Base-by-base conservation (phyloP, 345 rosid species). In the Schrenkiella parvula region DNA sequence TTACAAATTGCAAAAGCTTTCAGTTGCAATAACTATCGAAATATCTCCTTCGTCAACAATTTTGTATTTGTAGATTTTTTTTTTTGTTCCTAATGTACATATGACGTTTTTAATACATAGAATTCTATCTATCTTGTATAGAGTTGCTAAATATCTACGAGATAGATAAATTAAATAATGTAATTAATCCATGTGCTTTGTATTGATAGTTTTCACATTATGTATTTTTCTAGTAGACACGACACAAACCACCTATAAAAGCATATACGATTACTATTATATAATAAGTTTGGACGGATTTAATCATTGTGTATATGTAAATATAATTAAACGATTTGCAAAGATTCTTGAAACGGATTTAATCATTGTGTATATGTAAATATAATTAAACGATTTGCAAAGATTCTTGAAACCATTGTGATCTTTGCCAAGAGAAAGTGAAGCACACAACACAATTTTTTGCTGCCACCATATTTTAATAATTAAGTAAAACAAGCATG, bases 381-480 rank as follows among this genome's bases (percentile, higher is more conserved):
- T 23, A 48, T 18, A 50, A 61, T 12, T 51, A 51, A 71, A 61
- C 29, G 63, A 54, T 17, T 25, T 48, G 51, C 15, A 39, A 61
- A 28, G 53, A 59, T 50, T 38, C 34, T 50, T 26, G 29, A 51
- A 51, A 71, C 68, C 50, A 61, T 11, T 50, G 25, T 71, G 34
- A 50, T 71, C 12, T 71, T 14, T 71, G 68, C 17, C 13, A 38
- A 21, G 41, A 51, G 52, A 71, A 71, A 60, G 75, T 14, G 68
- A 61, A 61, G 51, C 75, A 70, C 50, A 37, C 14, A 57, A 44
- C 50, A 42, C 12, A 58, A 58, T 58, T 58, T 35, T 52, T 69
- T 66, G 28, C 57, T 66, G 58, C 26, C 28, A 25, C n/a, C 1
- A 59, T 0, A 37, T 5, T 57, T 31, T n/a, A 46, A 22, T 11